Base-by-base conservation (phyloP, 768 basidiomycete species). In the Xerocomus potaroensis region DNA sequence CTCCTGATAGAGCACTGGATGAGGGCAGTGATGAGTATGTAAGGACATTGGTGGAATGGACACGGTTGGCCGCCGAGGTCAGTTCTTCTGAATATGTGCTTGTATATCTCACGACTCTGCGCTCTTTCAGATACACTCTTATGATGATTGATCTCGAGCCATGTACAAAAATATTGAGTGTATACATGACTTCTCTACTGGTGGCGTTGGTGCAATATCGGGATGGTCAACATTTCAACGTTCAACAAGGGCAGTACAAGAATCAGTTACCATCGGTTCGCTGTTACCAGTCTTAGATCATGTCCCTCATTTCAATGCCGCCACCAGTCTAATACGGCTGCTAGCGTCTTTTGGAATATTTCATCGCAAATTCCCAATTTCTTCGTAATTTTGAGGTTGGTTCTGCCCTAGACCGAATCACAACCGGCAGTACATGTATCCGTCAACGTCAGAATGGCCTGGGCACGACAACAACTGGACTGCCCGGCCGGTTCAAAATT, bases 11-110 rank as follows among this genome's bases (percentile, higher is more conserved):
- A 18, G 77, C 80, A 0, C 78, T 86, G 1, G 82, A 90, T 50
- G 81, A 80, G 42, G 77, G 74, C 3, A 72, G 67, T 32, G 89
- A 91, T 57, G 87, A 88, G 55, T 91, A 91, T 61, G 63, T 75
- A 37, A 73, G 85, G 14, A 68, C 83, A 3, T 58, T 91, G 50
- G 72, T 66, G 0, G 89, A 91, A 60, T 91, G 90, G 88, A 78
- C 78, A 31, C 68, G 53, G 18, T 66, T 91, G 22, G 75, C 84
- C 12, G 66, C 72, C 19, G 78, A 84, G 73, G 89, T 88, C 50
- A 6, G 73, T 60, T 30, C 23, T 21, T 7, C 29, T 29, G 38
- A 22, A 3, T 23, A 12, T 18, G 18, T 23, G n/a, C n/a, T 15
- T 24, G 10, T 22, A 8, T 16, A 16, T n/a, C 11, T 27, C 23